These are phyloP conservation scores for Adiantum capillusveneris DNA, from an alignment of 75 land plant species.

Conservation along the genomic window DNA sequence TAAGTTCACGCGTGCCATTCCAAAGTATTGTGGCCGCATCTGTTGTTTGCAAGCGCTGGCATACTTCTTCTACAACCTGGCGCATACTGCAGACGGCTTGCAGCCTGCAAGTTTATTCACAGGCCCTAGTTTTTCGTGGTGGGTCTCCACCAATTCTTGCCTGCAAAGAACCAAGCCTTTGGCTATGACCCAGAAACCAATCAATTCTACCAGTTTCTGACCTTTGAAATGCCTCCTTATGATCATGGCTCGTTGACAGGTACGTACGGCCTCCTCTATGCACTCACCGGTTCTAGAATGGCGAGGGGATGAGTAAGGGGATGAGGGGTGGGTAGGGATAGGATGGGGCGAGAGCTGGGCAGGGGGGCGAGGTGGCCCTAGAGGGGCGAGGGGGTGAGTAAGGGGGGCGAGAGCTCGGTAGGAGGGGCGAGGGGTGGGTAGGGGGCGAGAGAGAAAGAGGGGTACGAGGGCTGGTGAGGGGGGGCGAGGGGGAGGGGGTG, in stretches of 20 bases:
- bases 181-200: slow-evolving; percentile 53
- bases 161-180: slow-evolving; percentile 48
- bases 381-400: too few species aligned
- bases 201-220: slow-evolving; percentile 37
- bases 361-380: too few species aligned
- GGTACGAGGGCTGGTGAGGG: too few species aligned
- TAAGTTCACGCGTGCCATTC: slow-evolving; percentile 43
- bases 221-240: slow-evolving; percentile 5
- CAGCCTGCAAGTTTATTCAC: slow-evolving; percentile 2
- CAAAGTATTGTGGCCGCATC: slow-evolving; percentile 27
- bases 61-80: slow-evolving; percentile 20
- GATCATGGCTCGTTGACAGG: slow-evolving; percentile 20
- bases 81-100: slow-evolving; percentile 25
- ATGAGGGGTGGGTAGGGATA: too few species aligned
- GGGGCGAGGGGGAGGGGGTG: too few species aligned
- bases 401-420: too few species aligned
- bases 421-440: too few species aligned
- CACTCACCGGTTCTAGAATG: slow-evolving; percentile 12
- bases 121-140: slow-evolving; percentile 51
- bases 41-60: slow-evolving; percentile 62
- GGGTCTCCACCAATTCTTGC: slow-evolving; percentile 42
- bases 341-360: too few species aligned
- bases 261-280: slow-evolving; percentile 29
- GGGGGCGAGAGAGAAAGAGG: too few species aligned
- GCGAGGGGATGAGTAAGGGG: too few species aligned